Percentiles rank a stretch among this genome's conserved stretches.
Evolutionary conservation across 306 rosid genomes (phyloP).

Genomic region (Astragalus glycyphyllos): DNA sequence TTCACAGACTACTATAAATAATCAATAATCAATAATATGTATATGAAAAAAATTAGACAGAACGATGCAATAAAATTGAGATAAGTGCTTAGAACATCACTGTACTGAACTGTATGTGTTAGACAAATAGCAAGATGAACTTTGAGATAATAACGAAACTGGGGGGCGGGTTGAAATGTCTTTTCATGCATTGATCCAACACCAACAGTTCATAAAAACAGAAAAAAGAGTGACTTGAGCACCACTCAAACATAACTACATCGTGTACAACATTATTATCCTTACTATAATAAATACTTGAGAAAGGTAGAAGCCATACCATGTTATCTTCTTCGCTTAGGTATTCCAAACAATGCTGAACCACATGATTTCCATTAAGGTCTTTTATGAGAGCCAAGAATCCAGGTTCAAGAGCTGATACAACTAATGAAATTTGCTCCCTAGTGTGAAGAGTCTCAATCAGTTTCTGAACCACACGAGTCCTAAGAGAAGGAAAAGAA

Average conservation of each 20-base stretch:
- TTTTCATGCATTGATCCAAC: slow-evolving; percentile 13
- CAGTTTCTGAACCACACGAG: slow-evolving; percentile 74
- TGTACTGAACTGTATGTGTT: not conserved
- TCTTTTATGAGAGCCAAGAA: slow-evolving; percentile 67
- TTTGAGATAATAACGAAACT: slow-evolving; percentile 6
- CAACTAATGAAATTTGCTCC: slow-evolving; percentile 57
- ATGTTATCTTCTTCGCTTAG: slow-evolving; percentile 58
- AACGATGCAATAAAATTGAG: not conserved
- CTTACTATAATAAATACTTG: not conserved
- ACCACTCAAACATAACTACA: slow-evolving; percentile 7
- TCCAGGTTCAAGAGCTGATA: slow-evolving; percentile 68
- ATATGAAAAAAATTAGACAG: not conserved
- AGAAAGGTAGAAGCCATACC: slow-evolving; percentile 42
- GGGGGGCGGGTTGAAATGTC: not conserved
- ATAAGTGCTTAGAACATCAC: not conserved
- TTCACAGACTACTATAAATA: not conserved
- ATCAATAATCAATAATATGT: not conserved
- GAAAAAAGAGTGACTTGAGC: slow-evolving; percentile 2
- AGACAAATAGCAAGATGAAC: not conserved
- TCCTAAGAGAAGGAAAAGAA: slow-evolving; percentile 48
- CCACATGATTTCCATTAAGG: slow-evolving; percentile 73
- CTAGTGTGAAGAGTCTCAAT: slow-evolving; percentile 69
- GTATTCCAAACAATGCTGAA: slow-evolving; percentile 68
- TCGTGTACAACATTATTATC: slow-evolving; percentile 16
- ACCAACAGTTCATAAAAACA: not conserved